Conservation (phyloP, 139 green algal genomes). For the Ettlia oleoabundans region DNA sequence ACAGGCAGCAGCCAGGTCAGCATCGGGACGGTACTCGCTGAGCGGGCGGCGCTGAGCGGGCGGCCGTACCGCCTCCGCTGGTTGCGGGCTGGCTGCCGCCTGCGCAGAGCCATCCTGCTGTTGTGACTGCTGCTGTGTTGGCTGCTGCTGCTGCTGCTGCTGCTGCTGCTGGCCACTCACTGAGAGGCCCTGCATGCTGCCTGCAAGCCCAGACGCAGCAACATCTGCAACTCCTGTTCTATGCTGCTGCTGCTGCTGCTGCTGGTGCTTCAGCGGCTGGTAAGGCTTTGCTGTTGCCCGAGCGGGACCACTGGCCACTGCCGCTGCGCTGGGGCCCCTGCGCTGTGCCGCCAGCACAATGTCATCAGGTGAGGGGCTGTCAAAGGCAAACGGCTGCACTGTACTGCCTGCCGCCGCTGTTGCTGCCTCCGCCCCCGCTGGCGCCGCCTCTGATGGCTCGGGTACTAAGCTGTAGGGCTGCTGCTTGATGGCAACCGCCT, state of each 20-base stretch:
- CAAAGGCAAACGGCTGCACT: slow-evolving; percentile 62
- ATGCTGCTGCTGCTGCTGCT: not conserved
- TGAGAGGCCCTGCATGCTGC: slow-evolving; percentile 20
- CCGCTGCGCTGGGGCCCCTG: not conserved
- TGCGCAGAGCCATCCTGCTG: not conserved
- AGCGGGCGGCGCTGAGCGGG: slow-evolving; percentile 41
- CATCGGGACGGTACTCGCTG: slow-evolving; percentile 61
- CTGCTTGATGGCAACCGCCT: slow-evolving; percentile 30
- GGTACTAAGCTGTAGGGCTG: slow-evolving; percentile 29
- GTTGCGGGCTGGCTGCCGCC: slow-evolving; percentile 1
- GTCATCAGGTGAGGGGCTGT: slow-evolving; percentile 77
- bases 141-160: not conserved
- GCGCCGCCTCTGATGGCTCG: too few relatives aligned
- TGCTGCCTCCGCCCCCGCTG: too few relatives aligned
- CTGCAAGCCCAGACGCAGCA: not conserved
- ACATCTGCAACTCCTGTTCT: not conserved
- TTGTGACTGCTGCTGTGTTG: not conserved
- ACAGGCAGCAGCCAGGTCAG: slow-evolving; percentile 56
- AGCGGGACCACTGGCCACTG: not conserved
- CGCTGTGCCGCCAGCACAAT: slow-evolving; percentile 53
- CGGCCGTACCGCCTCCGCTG: not conserved
- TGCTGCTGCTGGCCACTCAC: not conserved
- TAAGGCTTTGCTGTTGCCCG: not conserved
- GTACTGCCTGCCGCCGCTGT: not conserved
- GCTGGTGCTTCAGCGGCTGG: slow-evolving; percentile 2